phyloP scores from a whole-genome alignment of 2,329 filamentous ascomycete species.

The Trichoderma brevicompactum region DNA sequence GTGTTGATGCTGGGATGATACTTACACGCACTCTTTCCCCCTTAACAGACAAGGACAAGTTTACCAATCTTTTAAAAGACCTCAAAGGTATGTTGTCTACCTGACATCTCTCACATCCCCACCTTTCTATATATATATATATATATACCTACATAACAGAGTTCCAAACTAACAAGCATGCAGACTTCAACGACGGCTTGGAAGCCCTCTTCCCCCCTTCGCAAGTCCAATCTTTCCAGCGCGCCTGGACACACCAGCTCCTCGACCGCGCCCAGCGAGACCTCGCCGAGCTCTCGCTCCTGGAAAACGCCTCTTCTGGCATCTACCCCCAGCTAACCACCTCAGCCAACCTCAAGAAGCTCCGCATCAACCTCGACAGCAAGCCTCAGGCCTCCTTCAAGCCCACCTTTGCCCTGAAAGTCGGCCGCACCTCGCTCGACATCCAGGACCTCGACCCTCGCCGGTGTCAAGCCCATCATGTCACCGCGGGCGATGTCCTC shows the following conservation, averaged over 20 bases:
- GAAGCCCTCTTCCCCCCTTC: slow-evolving; percentile 52
- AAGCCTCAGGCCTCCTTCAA: slow-evolving; percentile 47
- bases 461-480: slow-evolving; percentile 43
- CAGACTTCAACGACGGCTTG: slow-evolving; percentile 54
- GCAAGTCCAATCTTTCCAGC: slow-evolving; percentile 48
- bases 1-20: not conserved
- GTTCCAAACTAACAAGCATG: not conserved
- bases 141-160: too few species aligned
- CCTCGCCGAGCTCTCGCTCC: slow-evolving; percentile 46
- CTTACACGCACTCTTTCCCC: not conserved
- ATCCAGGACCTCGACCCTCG: slow-evolving; percentile 30
- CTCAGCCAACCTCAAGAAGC: slow-evolving; percentile 50
- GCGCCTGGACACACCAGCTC: slow-evolving; percentile 53
- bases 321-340: slow-evolving; percentile 49
- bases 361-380: slow-evolving; percentile 53
- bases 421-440: slow-evolving; percentile 41
- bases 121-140: slow-evolving; percentile 12
- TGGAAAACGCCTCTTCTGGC: slow-evolving; percentile 48
- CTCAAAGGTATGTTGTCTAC: slow-evolving; percentile 43
- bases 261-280: slow-evolving; percentile 51
- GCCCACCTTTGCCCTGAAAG: slow-evolving; percentile 49
- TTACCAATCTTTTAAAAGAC: slow-evolving; percentile 46
- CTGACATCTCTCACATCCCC: not conserved
- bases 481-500: slow-evolving; percentile 43
- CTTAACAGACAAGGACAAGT: slow-evolving; percentile 50